phyloP scores from a whole-genome alignment of 306 rosid species.

The Sechiopsis laciniata region DNA sequence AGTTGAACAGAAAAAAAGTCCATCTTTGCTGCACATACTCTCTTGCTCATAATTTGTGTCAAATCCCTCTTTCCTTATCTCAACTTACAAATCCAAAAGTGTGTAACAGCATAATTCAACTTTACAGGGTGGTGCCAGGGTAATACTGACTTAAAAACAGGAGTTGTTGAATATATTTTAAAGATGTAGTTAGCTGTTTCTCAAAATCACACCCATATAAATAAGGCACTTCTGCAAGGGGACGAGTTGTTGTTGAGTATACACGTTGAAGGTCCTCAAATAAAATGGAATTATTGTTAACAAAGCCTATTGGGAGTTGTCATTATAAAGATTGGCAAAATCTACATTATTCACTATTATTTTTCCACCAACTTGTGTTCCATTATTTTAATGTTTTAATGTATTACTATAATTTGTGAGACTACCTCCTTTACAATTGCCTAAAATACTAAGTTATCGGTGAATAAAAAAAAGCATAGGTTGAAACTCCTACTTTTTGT shows the following conservation, averaged over 20 bases:
- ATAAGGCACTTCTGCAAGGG: constrained; percentile 9
- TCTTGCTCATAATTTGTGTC: background rate
- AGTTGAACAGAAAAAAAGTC: background rate
- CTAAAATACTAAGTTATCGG: background rate
- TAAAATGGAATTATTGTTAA: background rate
- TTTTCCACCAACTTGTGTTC: constrained; percentile 9
- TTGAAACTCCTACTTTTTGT: background rate
- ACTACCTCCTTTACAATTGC: background rate
- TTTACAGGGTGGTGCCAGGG: background rate
- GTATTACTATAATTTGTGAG: background rate
- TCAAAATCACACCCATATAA: background rate
- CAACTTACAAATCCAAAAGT: background rate
- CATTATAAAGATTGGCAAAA: background rate
- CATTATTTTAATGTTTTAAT: background rate
- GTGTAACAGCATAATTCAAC: constrained; percentile 1
- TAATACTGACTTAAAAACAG: background rate
- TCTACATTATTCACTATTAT: background rate
- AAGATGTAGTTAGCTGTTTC: constrained; percentile 3
- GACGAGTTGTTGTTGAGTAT: background rate
- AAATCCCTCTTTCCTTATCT: background rate
- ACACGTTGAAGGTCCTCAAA: background rate
- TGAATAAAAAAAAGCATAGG: background rate
- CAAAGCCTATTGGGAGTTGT: background rate
- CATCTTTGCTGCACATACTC: background rate
- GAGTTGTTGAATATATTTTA: background rate